Evolutionary conservation across 225 moss, liverwort and hornwort genomes (phyloP).

Genomic region (Marchantia paleacea): DNA sequence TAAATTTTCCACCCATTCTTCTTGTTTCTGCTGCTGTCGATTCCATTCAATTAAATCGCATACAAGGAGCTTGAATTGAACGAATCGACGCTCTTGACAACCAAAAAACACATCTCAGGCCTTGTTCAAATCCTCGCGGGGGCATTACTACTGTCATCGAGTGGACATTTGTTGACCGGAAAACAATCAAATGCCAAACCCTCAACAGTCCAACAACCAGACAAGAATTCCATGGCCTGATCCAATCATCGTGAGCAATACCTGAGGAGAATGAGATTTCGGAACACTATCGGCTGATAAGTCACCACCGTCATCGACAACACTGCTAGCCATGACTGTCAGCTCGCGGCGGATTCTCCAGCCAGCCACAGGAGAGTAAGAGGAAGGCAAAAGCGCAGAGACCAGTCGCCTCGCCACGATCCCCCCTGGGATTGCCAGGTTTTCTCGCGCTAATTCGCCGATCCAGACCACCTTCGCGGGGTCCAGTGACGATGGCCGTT

Average conservation of each 20-base stretch:
- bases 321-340: conserved; percentile 6
- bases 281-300: background rate
- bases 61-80: background rate
- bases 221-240: background rate
- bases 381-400: background rate
- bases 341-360: background rate
- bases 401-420: background rate
- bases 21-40: too few species aligned
- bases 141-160: background rate
- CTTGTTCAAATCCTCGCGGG: background rate
- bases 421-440: conserved; percentile 12
- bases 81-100: background rate
- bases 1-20: too few species aligned
- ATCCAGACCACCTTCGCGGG: background rate
- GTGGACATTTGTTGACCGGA: background rate
- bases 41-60: too few species aligned
- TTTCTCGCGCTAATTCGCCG: background rate
- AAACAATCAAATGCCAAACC: background rate
- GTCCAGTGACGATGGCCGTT: background rate
- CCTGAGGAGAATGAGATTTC: background rate
- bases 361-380: background rate
- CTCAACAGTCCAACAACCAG: background rate
- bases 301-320: background rate
- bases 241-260: background rate
- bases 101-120: background rate